Evolutionary conservation across 2,329 filamentous ascomycete genomes (phyloP).

Genomic region (Eurotiales sp.): DNA sequence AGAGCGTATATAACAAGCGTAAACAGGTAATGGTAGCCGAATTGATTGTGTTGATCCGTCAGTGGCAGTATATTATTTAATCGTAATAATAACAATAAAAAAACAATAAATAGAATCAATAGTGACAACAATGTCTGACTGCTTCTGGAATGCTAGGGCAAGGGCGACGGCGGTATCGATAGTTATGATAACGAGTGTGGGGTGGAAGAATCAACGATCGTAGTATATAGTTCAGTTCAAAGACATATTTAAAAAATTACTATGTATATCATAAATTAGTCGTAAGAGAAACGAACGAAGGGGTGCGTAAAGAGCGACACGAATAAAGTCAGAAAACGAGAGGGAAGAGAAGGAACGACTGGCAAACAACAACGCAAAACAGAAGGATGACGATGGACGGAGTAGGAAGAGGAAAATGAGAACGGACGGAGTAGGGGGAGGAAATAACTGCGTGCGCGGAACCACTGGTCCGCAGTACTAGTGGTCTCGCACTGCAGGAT

Average conservation of each 20-base stretch:
- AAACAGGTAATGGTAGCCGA: too few species aligned
- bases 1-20: conserved; percentile 11
- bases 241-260: conserved; percentile 8
- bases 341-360: conserved; percentile 15
- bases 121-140: conserved; percentile 11
- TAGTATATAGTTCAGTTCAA: background rate
- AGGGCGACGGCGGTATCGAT: conserved; percentile 10
- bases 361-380: conserved; percentile 13
- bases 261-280: conserved; percentile 12
- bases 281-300: conserved; percentile 4
- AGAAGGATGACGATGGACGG: conserved; percentile 2
- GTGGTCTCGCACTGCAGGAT: too few species aligned
- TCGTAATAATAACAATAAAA: background rate
- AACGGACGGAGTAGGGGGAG: background rate
- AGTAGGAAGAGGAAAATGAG: conserved; percentile 5
- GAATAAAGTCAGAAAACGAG: conserved; percentile 15
- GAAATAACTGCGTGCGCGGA: background rate
- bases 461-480: too few species aligned
- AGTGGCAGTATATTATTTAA: background rate
- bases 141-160: conserved; percentile 15
- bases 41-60: background rate
- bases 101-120: conserved; percentile 16
- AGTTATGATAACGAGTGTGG: conserved; percentile 14
- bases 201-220: conserved; percentile 1
- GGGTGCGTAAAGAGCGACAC: conserved; percentile 11